A percentile compares a stretch with the other conserved stretches of the same genome.
Conservation (phyloP, 495 filamentous ascomycete genomes). For the Peziza echinospora region DNA sequence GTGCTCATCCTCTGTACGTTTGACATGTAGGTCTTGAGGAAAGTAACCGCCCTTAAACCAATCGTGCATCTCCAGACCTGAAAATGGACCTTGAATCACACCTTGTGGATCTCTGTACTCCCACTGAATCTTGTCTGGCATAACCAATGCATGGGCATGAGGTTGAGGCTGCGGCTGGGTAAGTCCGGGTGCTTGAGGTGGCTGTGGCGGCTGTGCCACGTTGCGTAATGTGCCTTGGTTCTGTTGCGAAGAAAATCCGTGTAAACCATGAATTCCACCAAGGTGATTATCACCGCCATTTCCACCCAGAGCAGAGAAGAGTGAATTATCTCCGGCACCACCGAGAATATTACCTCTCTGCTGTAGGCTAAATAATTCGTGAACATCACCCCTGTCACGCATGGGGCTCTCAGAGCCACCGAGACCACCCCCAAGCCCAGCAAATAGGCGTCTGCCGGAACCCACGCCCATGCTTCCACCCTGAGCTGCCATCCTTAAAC, state of each 20-base stretch:
- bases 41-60: conserved; percentile 99
- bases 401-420: conserved; percentile 43
- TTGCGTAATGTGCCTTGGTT: background rate
- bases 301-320: conserved; percentile 12
- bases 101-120: conserved; percentile 91
- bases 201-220: background rate
- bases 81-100: conserved; percentile 79
- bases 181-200: no score
- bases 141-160: conserved; percentile 75
- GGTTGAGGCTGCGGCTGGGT: conserved; percentile 11
- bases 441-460: conserved; percentile 29
- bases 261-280: background rate
- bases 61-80: conserved; percentile 94
- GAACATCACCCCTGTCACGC: conserved; percentile 31
- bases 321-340: conserved; percentile 21
- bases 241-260: background rate
- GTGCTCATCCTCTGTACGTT: conserved; percentile 75
- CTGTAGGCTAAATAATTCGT: conserved; percentile 33
- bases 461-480: conserved; percentile 23
- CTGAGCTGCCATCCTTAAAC: conserved; percentile 22
- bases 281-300: conserved; percentile 12
- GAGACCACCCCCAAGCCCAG: conserved; percentile 32
- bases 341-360: conserved; percentile 23
- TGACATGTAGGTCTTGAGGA: conserved; percentile 77
- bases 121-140: conserved; percentile 98